Evolutionary conservation across 495 filamentous ascomycete species (phyloP), one percentile per base, ranked within the genome.

Genomic region (Xylaria longipes): DNA sequence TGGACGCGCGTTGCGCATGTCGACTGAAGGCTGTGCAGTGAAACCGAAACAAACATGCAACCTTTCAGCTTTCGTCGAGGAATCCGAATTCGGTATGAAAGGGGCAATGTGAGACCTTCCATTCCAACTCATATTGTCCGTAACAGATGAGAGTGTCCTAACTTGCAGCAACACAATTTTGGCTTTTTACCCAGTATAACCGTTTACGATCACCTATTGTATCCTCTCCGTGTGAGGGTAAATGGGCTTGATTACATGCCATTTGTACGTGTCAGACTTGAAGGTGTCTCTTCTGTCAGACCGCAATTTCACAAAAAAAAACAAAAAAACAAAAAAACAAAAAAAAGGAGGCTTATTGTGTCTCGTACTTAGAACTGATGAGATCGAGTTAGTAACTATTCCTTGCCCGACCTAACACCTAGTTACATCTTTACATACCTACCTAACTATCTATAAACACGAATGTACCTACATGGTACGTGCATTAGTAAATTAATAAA

Each of bases 1-100:
- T 41, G 60, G 22, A 63, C 60, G 60, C 60, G 60, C 60, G 60
- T 63, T 43, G 58, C 3, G 29, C 29, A 35, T 58, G 22, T 58
- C 9, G 52, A 56, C 29, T 33, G 27, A 39, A 41, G 56, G 60
- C 60, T 63, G 60, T 63, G 60, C 29, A 60, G 41, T 63, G 62
- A 48, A 46, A 45, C 62, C 17, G 62, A 65, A 65, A 65, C 25
- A 48, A n/a, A 65, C 12, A 29, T 46, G 39, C 62, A 63, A 43
- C 33, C 60, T 63, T 63, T 63, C 60, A 63, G 60, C 60, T 63
- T 65, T 20, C 41, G 45, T 31, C 62, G 15, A 65, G 41, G 6
- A 45, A 65, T 48, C 62, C 62, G 62, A 48, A 46, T 46, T n/a
- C 29, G 41, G 4, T 8, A 45, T 22, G 25, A 29, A 45, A 29